Base-by-base conservation (phyloP, 768 basidiomycete genomes). In the Amanita molliuscula region DNA sequence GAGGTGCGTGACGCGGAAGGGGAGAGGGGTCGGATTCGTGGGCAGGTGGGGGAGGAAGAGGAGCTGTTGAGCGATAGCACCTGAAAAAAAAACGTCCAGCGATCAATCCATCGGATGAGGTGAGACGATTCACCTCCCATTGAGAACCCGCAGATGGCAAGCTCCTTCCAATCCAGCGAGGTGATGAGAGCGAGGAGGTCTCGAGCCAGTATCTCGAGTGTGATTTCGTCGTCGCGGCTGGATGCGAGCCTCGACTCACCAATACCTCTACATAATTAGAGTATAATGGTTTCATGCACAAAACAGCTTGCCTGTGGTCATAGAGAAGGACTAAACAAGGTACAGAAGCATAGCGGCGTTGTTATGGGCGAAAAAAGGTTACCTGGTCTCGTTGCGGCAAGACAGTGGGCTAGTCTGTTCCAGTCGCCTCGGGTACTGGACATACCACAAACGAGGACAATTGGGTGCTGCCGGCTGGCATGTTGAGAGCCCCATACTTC, bases 81-180 rank as follows among this genome's bases (percentile, higher is more conserved):
- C 74, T 75, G 42, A 13, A 2, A 33, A 11, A 13, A 31, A 44
- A 23, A 29, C 8, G 18, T 45, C 20, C n/a, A 5, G 3, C 5
- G 3, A 34, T 5, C n/a, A 15, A 3, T 26, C 25, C 5, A 20
- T 25, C 21, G 4, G 16, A 28, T 7, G 23, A 26, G 6, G 16
- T 5, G 15, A 25, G 11, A 25, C 28, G 11, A 53, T 64, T 48
- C 54, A 74, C 75, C 75, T 48, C 75, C 75, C 75, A 77, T 75
- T 1, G 75, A 77, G 58, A 68, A 75, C 3, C 74, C 75, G 47
- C 74, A 72, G 6, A 77, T 54, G 6, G 68, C 61, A 23, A 77
- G 51, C 42, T 71, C 58, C 47, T 62, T 66, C 72, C 74, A 76
- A 15, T 61, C 56, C 15, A 77, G 52, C 42, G 56, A 54, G 16